phyloP scores from a whole-genome alignment of 495 filamentous ascomycete genomes.

The Bathelium albidoporum region DNA sequence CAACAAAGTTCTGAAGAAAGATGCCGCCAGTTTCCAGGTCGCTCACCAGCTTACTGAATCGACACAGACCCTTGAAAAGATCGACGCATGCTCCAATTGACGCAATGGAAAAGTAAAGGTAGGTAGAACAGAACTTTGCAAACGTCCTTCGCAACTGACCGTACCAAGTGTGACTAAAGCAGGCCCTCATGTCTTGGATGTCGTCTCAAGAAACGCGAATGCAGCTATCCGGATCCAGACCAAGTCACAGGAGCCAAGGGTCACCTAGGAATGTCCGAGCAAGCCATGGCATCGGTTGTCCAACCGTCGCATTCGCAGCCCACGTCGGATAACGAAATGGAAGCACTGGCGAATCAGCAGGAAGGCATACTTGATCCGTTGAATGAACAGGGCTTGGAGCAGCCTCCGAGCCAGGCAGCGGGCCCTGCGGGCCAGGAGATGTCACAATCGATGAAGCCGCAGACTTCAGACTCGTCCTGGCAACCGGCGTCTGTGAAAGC shows the following conservation, averaged over 20 bases:
- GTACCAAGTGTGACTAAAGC: background rate
- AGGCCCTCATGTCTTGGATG: background rate
- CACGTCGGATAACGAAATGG: background rate
- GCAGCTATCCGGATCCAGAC: background rate
- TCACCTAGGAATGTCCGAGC: background rate
- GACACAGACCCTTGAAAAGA: background rate
- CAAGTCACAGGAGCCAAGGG: background rate
- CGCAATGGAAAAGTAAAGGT: background rate
- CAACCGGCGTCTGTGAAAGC: background rate
- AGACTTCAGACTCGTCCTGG: background rate
- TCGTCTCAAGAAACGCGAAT: conserved; percentile 1
- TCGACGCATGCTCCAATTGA: background rate
- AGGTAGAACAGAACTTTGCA: background rate
- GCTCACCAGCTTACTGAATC: background rate
- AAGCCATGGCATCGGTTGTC: background rate
- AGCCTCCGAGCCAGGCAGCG: background rate
- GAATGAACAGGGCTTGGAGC: background rate
- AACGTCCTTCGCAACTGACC: background rate
- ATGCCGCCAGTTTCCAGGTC: background rate
- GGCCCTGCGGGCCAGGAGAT: background rate
- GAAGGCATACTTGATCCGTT: background rate
- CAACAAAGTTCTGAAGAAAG: background rate
- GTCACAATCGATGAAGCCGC: background rate
- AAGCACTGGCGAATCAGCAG: background rate
- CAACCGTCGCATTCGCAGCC: background rate